Percentiles rank a stretch among this genome's conserved stretches.
These are phyloP conservation scores for Podila clonocystis DNA, from an alignment of 192 early-diverging fungal genomes.

Conservation along the genomic window DNA sequence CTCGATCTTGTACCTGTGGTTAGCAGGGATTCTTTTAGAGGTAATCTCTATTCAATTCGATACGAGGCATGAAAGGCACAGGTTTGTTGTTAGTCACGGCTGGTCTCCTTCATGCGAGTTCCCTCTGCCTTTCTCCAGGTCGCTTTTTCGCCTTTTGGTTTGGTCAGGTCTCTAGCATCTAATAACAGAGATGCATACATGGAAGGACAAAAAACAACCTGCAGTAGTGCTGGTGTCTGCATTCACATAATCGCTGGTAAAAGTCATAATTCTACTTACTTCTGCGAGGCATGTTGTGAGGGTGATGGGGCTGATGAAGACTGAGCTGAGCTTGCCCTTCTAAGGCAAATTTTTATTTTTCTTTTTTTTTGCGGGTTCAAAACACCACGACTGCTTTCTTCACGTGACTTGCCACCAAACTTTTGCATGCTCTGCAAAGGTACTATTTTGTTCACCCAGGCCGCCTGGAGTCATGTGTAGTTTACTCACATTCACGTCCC, in stretches of 20 bases:
- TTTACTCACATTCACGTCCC: too few relatives aligned
- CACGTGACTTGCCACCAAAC: background rate
- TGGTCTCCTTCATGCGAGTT: background rate
- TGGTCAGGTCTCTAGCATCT: background rate
- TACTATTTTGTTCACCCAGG: too few relatives aligned
- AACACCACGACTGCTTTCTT: background rate
- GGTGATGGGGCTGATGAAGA: background rate
- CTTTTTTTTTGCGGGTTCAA: conserved; percentile 9
- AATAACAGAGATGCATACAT: background rate
- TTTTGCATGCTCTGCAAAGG: too few relatives aligned
- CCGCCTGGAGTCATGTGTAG: too few relatives aligned
- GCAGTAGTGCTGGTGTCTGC: too few relatives aligned
- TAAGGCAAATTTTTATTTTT: background rate
- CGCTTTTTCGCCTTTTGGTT: background rate
- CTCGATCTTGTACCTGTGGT: conserved; percentile 68
- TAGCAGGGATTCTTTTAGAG: conserved; percentile 65
- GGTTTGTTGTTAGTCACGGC: background rate
- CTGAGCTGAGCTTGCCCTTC: background rate
- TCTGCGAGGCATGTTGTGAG: conserved; percentile 2
- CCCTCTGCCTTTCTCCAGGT: background rate
- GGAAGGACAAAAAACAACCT: background rate
- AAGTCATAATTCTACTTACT: background rate
- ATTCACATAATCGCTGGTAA: background rate
- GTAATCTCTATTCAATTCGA: conserved; percentile 54
- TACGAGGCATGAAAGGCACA: background rate